Evolutionary conservation across 2,329 filamentous ascomycete species (phyloP).

Genomic region (Colletotrichum sp.): DNA sequence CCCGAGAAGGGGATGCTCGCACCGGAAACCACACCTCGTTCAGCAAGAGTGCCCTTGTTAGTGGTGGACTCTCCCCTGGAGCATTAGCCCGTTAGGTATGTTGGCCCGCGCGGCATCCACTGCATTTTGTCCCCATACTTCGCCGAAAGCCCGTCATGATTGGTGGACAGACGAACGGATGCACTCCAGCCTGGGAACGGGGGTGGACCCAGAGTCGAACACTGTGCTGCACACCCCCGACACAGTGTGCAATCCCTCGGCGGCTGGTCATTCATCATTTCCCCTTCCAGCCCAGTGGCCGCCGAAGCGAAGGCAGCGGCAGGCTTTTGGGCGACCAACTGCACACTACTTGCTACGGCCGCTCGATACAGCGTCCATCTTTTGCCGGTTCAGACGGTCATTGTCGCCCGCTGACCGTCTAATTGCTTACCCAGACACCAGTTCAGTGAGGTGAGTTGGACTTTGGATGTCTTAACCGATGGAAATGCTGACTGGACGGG

Average conservation of each 20-base stretch:
- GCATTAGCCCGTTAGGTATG: not conserved
- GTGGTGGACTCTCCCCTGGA: not conserved
- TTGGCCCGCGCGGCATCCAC: not conserved
- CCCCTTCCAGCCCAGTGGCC: conserved; percentile 1
- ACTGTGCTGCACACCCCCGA: not conserved
- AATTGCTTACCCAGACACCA: not conserved
- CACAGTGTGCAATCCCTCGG: conserved; percentile 6
- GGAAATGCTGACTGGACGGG: not conserved
- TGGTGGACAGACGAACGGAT: not conserved
- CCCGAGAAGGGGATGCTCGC: not conserved
- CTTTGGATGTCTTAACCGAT: not conserved
- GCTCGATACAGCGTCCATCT: not conserved
- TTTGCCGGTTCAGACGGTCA: not conserved
- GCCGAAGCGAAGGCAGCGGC: not conserved
- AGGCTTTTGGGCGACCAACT: not conserved
- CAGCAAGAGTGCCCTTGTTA: not conserved
- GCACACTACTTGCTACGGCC: not conserved
- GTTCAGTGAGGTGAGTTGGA: not conserved
- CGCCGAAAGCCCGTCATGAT: not conserved
- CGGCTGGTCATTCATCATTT: not conserved
- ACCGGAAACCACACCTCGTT: not conserved
- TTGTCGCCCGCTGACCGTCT: not conserved
- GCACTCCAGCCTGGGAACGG: not conserved
- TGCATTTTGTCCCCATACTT: not conserved
- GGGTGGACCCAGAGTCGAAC: not conserved